phyloP scores from a whole-genome alignment of 108 stramenopile genomes.

The Chaetoceros tenuissimus region DNA sequence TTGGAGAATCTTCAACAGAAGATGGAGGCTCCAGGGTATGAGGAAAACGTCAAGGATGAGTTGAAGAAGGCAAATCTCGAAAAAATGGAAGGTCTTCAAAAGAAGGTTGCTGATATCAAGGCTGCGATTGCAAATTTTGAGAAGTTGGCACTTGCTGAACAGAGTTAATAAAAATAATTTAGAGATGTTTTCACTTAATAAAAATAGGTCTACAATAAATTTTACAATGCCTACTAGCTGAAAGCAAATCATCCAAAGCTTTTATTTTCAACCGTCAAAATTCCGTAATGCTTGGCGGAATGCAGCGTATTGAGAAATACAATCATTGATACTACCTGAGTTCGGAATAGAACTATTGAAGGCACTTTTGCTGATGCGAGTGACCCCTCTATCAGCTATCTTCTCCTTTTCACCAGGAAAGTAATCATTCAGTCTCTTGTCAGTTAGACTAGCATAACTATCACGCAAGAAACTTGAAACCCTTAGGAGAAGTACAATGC shows the following conservation, averaged over 20 bases:
- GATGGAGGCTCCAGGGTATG: constrained; percentile 64
- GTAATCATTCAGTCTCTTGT: constrained; percentile 51
- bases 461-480: constrained; percentile 60
- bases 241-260: too few species aligned
- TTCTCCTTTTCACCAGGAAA: constrained; percentile 59
- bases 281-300: too few species aligned
- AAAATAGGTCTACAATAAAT: too few species aligned
- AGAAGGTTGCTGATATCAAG: constrained; percentile 68
- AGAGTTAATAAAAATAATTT: too few species aligned
- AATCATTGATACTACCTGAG: too few species aligned
- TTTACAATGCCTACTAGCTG: too few species aligned
- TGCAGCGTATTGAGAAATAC: too few species aligned
- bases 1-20: constrained; percentile 57
- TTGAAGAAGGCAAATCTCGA: constrained; percentile 51
- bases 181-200: too few species aligned
- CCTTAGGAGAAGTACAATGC: constrained; percentile 51
- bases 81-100: constrained; percentile 57
- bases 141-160: constrained; percentile 49
- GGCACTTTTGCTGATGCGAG: too few species aligned
- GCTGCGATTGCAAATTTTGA: constrained; percentile 79
- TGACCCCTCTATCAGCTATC: constrained; percentile 12
- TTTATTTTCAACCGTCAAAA: too few species aligned
- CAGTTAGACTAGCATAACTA: constrained; percentile 59
- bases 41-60: constrained; percentile 61
- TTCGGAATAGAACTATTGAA: too few species aligned